Conservation (phyloP, 441 rosid species). For the Gossypium lobatum region DNA sequence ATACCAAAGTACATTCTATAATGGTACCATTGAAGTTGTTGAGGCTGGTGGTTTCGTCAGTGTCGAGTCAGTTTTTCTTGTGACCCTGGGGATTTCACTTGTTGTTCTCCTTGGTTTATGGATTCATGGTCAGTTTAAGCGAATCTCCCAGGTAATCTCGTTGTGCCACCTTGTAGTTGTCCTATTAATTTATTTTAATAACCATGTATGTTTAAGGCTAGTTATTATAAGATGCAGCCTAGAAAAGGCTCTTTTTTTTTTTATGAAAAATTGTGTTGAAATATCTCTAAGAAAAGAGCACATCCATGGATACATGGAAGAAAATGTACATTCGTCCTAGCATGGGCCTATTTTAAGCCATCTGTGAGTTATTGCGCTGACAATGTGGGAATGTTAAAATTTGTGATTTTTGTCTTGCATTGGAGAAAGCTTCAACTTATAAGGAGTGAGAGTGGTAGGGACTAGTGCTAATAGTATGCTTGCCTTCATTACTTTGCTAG, state of each 20-base stretch:
- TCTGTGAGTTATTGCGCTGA: not conserved
- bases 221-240: not conserved
- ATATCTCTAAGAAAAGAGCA: not conserved
- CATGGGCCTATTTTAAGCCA: not conserved
- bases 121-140: slow-evolving; percentile 76
- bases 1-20: slow-evolving; percentile 73
- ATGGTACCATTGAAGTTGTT: slow-evolving; percentile 90
- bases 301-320: not conserved
- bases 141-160: slow-evolving; percentile 67
- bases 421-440: not conserved
- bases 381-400: not conserved
- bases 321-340: not conserved
- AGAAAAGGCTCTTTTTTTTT: not conserved
- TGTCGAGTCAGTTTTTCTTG: slow-evolving; percentile 81
- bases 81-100: slow-evolving; percentile 79
- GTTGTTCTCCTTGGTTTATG: slow-evolving; percentile 76
- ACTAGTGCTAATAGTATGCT: not conserved
- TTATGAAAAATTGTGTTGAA: not conserved
- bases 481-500: slow-evolving; percentile 32
- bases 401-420: not conserved
- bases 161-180: not conserved
- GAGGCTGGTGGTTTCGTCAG: slow-evolving; percentile 82
- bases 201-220: not conserved
- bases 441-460: not conserved
- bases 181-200: not conserved